Conservation (phyloP, 345 rosid species). For the Pelargonium nanum region DNA sequence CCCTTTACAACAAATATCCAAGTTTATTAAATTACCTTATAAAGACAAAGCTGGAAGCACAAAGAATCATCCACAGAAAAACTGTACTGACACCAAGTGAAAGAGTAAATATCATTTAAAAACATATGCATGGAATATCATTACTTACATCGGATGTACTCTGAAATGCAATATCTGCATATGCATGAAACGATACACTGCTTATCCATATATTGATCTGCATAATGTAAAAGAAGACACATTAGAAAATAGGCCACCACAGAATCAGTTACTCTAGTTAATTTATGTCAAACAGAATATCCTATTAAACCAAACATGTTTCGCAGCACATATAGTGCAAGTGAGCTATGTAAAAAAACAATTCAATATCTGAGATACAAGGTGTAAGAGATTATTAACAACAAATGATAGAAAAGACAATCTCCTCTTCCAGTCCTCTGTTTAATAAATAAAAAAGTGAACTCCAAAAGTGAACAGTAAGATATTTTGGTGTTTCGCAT, state of each 20-base stretch:
- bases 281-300: background rate
- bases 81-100: too few relatives aligned
- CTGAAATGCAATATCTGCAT: too few relatives aligned
- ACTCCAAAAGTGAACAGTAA: too few relatives aligned
- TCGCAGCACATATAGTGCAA: background rate
- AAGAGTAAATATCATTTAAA: background rate
- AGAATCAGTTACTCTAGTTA: too few relatives aligned
- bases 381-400: too few relatives aligned
- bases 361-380: background rate
- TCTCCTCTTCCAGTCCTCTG: too few relatives aligned
- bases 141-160: too few relatives aligned
- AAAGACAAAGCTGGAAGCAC: background rate
- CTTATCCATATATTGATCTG: constrained; percentile 1
- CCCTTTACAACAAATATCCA: constrained; percentile 32
- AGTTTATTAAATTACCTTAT: background rate
- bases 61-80: background rate
- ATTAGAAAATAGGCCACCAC: too few relatives aligned
- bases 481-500: too few relatives aligned
- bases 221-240: background rate
- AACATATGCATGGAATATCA: background rate
- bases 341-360: background rate
- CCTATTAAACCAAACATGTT: too few relatives aligned
- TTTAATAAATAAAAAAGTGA: too few relatives aligned
- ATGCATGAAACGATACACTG: constrained; percentile 4
- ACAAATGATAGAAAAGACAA: background rate